Evolutionary conservation across 2,329 filamentous ascomycete genomes (phyloP).

Genomic region (Colletotrichum filicis): DNA sequence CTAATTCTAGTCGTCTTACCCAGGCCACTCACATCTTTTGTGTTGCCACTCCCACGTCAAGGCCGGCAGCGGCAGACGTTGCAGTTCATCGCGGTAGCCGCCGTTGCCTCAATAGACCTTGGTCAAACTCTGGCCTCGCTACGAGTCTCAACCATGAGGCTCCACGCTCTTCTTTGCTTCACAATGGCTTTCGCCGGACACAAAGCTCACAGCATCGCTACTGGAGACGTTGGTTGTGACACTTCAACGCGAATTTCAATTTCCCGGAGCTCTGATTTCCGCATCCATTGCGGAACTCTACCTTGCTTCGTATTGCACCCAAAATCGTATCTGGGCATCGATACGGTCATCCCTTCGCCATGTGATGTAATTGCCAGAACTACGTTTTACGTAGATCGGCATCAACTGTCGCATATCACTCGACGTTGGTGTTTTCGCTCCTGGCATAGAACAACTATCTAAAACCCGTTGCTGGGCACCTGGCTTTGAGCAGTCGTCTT

Average conservation of each 20-base stretch:
- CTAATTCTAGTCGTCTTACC: no score
- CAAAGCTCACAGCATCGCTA: no score
- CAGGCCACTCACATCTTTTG: no score
- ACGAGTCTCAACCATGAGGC: not conserved
- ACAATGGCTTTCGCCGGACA: no score
- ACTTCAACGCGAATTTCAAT: no score
- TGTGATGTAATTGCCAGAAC: conserved; percentile 26
- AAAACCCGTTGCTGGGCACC: conserved; percentile 38
- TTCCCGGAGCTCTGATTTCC: no score
- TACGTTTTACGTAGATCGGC: conserved; percentile 35
- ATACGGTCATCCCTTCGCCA: not conserved
- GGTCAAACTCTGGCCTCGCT: not conserved
- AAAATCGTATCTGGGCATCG: not conserved
- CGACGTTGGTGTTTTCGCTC: conserved; percentile 35
- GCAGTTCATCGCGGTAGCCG: not conserved
- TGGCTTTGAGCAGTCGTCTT: conserved; percentile 38
- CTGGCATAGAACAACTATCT: conserved; percentile 34
- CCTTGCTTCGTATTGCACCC: no score
- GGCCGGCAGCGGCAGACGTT: not conserved
- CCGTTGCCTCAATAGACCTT: not conserved
- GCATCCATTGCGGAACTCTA: no score
- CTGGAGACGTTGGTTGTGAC: no score
- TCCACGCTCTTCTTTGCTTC: not conserved
- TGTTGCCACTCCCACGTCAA: not conserved
- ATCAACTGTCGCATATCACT: conserved; percentile 20